These are phyloP conservation scores for Sporisorium scitamineum DNA, from an alignment of 1,284 basidiomycete genomes.

Conservation along the genomic window DNA sequence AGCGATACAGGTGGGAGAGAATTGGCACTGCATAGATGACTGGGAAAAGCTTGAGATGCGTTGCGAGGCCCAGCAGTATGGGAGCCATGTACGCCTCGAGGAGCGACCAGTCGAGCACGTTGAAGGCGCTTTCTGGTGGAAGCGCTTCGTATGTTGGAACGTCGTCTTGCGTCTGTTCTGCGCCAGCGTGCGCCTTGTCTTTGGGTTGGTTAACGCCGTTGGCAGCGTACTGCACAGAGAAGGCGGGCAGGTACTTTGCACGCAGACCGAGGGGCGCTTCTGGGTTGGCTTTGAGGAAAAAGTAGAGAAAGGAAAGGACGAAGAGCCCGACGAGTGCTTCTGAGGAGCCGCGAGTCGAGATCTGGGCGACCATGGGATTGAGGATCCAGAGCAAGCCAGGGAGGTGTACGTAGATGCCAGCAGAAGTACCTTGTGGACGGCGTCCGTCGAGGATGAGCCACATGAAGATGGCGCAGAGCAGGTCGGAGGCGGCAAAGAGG, in stretches of 20 bases:
- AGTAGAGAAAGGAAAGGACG: conserved; percentile 78
- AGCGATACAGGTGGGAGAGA: conserved; percentile 74
- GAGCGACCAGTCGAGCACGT: conserved; percentile 50
- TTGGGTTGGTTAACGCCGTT: background rate
- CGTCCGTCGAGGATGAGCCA: conserved; percentile 74
- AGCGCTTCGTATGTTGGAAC: conserved; percentile 26
- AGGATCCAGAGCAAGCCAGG: conserved; percentile 80
- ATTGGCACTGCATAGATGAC: conserved; percentile 87
- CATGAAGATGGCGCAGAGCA: conserved; percentile 83
- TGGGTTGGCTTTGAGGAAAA: conserved; percentile 57
- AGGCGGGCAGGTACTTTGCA: conserved; percentile 15
- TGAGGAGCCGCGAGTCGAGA: conserved; percentile 94
- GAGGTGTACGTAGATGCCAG: conserved; percentile 49
- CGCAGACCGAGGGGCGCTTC: conserved; percentile 45
- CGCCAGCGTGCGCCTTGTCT: background rate
- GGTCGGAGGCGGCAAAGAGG: conserved; percentile 86
- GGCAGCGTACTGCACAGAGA: conserved; percentile 2
- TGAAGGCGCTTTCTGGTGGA: conserved; percentile 44
- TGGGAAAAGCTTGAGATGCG: conserved; percentile 76
- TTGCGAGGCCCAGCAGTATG: conserved; percentile 57
- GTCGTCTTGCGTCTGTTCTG: background rate
- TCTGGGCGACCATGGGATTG: conserved; percentile 93
- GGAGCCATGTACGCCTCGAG: conserved; percentile 54
- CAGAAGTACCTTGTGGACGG: conserved; percentile 28
- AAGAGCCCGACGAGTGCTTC: conserved; percentile 87